phyloP scores from a whole-genome alignment of 2,329 filamentous ascomycete genomes.

The Colletotrichum sp. region DNA sequence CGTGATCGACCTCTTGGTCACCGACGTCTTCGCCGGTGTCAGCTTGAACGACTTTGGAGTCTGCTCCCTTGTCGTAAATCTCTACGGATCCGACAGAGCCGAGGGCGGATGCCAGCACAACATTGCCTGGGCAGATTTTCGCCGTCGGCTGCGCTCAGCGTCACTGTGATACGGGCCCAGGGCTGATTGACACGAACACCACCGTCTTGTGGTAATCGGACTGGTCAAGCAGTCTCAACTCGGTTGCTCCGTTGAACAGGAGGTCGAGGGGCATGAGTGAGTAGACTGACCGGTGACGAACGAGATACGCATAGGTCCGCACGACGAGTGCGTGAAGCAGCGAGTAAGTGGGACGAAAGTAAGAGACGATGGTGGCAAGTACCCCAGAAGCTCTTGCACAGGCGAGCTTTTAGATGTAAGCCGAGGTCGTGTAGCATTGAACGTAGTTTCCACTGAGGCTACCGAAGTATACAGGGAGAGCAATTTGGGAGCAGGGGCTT shows the following conservation, averaged over 20 bases:
- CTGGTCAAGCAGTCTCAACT: too few species aligned
- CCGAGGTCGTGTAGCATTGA: too few species aligned
- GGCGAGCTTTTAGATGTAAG: too few species aligned
- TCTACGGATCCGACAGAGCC: neutral
- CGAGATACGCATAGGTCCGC: too few species aligned
- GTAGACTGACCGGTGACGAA: too few species aligned
- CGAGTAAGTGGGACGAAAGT: neutral
- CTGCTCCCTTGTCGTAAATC: neutral
- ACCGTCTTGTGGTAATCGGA: rapidly evolving
- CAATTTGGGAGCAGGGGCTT: neutral
- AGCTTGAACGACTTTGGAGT: neutral
- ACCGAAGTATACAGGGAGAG: too few species aligned
- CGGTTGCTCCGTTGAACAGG: too few species aligned
- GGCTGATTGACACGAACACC: neutral
- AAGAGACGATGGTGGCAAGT: neutral
- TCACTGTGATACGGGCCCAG: neutral
- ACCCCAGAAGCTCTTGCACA: too few species aligned
- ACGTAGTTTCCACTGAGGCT: too few species aligned
- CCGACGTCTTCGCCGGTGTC: neutral
- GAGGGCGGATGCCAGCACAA: neutral
- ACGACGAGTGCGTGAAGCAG: neutral
- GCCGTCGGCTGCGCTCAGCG: neutral
- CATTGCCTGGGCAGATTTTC: rapidly evolving
- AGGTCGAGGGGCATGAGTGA: too few species aligned
- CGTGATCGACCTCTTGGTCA: neutral